Evolutionary conservation across 257 asterid genomes (phyloP), one percentile per base, ranked within the genome.

Genomic region (Salvia hispanica): DNA sequence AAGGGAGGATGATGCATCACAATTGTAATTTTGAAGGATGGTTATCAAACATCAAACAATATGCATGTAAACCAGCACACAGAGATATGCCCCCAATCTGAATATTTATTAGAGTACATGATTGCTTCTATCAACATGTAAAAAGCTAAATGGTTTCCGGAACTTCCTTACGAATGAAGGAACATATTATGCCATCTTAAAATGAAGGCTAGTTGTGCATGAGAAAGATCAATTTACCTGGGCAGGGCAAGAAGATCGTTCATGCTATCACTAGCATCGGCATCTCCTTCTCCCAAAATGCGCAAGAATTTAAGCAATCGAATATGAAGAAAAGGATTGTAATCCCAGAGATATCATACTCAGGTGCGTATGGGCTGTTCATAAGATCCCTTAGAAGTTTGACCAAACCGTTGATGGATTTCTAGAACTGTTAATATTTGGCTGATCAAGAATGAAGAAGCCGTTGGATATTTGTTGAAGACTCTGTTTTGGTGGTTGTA

Each of bases 341-440:
- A 72, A 89, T 91, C 81, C 98, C 98, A 31, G 95, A 82, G 78
- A 91, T 54, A 68, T 91, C 98, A 43, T 91, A 91, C 82, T 89
- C 98, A 7, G 96, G 95, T 47, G 96, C 81, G 71, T 89, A 89
- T 64, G 98, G 90, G 78, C 98, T 91, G 82, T 89, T 91, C n/a
- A 83, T 80, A 43, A 85, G 78, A 80, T 91, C 98, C 90, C 78
- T 87, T 13, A 89, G 81, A 74, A 82, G 78, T 84, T 78, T 89
- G 83, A 91, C 95, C 71, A 87, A 77, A 72, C 98, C 90, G 56
- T 85, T 92, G 64, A 94, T 85, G 94, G 89, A 80, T 84, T 87
- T 91, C 98, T 91, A 69, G 75, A 80, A 71, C 53, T n/a, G n/a
- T n/a, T n/a, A n/a, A n/a, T n/a, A n/a, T n/a, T n/a, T n/a, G n/a